Base-by-base conservation (phyloP, 495 filamentous ascomycete species). In the Rhizodiscina lignyota region DNA sequence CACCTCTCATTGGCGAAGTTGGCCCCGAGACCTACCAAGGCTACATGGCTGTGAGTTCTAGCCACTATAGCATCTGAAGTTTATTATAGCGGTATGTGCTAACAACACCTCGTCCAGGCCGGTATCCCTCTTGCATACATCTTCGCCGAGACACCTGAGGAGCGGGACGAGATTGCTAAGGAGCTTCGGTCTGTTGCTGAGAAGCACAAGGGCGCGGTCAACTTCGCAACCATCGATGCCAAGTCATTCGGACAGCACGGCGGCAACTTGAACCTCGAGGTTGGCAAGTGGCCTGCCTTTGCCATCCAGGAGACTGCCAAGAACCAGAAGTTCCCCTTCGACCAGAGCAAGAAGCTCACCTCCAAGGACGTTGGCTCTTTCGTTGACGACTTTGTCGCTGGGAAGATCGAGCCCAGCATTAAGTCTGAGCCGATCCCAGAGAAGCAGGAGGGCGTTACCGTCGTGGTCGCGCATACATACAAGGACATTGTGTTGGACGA, bases 401-500 rank as follows among this genome's bases (percentile, higher is more conserved):
- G 86, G 56, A 91, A 89, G 65, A 55, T 94, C 43, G 75, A 87
- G 50, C 82, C 89, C 32, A 89, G 82, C 69, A 77, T 99, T 67
- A 99, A 99, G 71, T 93, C 83, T 27, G 89, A 99, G 69, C 83
- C 85, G 32, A 77, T 99, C 45, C 89, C 89, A 27, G 89, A 96
- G 72, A 81, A 67, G 38, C 82, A 99, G 60, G 89, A 96, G 37
- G 84, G 83, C 28, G 68, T 83, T 27, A 75, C 74, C 29, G 73
- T 93, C 32, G 73, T 96, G 38, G 89, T 99, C 34, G 89, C 89
- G 53, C 77, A 91, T 59, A 89, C 72, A 61, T 99, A 94, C 69
- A 70, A 94, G 36, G 76, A 92, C 6, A 56, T 94, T 34, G 87
- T 99, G 51, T 68, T 94, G 21, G 75, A 99, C 48, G 79, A 93